A percentile compares a stretch with the other conserved stretches of the same genome.
These are phyloP conservation scores for Aurifilum marmelostoma DNA, from an alignment of 2,329 filamentous ascomycete genomes.

Conservation along the genomic window DNA sequence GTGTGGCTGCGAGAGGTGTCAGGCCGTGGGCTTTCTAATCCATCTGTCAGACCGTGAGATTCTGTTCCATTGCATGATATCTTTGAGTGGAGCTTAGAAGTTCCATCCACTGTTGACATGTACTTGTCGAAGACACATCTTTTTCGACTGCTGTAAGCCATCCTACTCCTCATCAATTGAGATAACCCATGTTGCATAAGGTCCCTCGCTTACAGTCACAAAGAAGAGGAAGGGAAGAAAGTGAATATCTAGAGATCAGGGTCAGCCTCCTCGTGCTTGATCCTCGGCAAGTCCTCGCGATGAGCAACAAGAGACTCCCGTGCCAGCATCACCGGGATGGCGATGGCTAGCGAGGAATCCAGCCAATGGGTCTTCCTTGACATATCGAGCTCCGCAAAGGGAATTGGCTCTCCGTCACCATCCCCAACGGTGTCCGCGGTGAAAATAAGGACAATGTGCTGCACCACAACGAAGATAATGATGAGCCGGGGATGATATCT, in stretches of 20 bases:
- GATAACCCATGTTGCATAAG: not conserved
- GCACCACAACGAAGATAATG: slow-evolving; percentile 50
- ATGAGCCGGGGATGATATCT: slow-evolving; percentile 36
- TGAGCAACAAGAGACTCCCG: slow-evolving; percentile 34
- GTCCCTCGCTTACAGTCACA: too few species aligned
- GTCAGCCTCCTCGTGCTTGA: slow-evolving; percentile 30
- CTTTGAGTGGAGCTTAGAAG: not conserved
- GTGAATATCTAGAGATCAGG: slow-evolving; percentile 31
- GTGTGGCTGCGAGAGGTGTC: not conserved
- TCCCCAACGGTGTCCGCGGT: slow-evolving; percentile 47
- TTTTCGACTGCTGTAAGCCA: not conserved
- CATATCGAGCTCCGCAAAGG: slow-evolving; percentile 39
- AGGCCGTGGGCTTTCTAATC: too few species aligned
- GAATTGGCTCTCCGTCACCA: slow-evolving; percentile 25
- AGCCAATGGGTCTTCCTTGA: slow-evolving; percentile 41
- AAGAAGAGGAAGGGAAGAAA: too few species aligned
- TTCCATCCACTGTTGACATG: not conserved
- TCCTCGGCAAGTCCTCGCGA: slow-evolving; percentile 21
- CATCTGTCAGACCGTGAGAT: not conserved
- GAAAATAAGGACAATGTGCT: slow-evolving; percentile 50
- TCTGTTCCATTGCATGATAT: not conserved
- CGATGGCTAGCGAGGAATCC: slow-evolving; percentile 41
- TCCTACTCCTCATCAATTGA: not conserved
- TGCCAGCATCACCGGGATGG: slow-evolving; percentile 41
- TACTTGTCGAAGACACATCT: not conserved